These are phyloP conservation scores for Ziziphus jujuba DNA, from an alignment of 306 rosid genomes.

Conservation along the genomic window DNA sequence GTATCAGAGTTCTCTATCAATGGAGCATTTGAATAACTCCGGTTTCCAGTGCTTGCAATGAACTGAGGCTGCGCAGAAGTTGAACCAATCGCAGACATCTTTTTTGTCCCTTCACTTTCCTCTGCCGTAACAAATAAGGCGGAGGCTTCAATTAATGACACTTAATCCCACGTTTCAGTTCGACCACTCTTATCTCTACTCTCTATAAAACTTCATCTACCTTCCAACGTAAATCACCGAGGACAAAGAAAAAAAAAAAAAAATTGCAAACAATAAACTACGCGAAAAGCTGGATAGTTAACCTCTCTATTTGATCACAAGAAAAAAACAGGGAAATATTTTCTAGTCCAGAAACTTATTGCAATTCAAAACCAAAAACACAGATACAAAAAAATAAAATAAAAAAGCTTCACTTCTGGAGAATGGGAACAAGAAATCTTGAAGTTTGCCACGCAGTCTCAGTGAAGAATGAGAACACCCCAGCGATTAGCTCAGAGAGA, in stretches of 20 bases:
- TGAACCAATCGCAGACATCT: conserved; percentile 59
- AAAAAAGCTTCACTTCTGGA: not conserved
- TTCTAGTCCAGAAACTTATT: too few relatives aligned
- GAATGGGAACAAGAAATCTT: not conserved
- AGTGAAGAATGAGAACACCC: too few relatives aligned
- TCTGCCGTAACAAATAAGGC: conserved; percentile 7
- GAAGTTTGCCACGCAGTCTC: too few relatives aligned
- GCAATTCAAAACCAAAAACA: not conserved
- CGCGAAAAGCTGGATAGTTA: not conserved
- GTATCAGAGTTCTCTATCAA: conserved; percentile 65
- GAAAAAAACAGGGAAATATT: too few relatives aligned
- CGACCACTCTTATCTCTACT: not conserved
- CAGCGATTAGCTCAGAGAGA: not conserved
- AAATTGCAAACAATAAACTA: not conserved
- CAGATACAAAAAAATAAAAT: not conserved
- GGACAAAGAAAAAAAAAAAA: not conserved
- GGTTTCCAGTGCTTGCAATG: conserved; percentile 71
- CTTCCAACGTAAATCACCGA: not conserved
- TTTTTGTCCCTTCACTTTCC: conserved; percentile 21
- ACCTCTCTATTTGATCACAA: too few relatives aligned
- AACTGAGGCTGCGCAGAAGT: conserved; percentile 71
- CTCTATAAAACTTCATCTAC: not conserved
- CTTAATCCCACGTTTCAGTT: not conserved
- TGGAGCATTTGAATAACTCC: conserved; percentile 62
- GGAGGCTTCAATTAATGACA: conserved; percentile 1